phyloP scores from a whole-genome alignment of 305 asterid species.

The Lippia alba region DNA sequence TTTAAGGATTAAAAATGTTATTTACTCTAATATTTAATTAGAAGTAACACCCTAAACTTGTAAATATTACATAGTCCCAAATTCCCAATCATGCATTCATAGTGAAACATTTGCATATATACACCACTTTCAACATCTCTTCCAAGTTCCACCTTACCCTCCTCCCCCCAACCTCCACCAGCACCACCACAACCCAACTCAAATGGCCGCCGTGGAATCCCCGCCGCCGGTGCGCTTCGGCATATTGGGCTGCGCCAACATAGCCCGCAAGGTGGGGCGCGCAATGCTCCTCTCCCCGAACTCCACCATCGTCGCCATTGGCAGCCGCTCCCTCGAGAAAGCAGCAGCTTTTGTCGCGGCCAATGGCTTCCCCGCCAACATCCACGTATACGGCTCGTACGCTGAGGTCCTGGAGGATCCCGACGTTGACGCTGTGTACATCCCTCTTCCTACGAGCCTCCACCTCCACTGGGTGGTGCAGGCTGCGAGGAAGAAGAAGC shows the following conservation, averaged over 20 bases:
- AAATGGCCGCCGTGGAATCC: slow-evolving; percentile 36
- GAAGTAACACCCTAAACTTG: too few species aligned
- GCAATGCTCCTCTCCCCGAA: slow-evolving; percentile 51
- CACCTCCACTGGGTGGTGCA: slow-evolving; percentile 49
- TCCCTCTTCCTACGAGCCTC: slow-evolving; percentile 52
- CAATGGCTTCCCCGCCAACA: slow-evolving; percentile 44
- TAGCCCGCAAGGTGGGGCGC: slow-evolving; percentile 52
- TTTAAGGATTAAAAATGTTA: too few species aligned
- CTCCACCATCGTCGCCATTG: slow-evolving; percentile 52
- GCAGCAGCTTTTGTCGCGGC: slow-evolving; percentile 44
- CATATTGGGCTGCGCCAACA: slow-evolving; percentile 50
- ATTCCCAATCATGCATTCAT: too few species aligned
- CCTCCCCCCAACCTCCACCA: neutral
- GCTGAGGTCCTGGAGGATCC: slow-evolving; percentile 47
- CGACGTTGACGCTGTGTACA: slow-evolving; percentile 50
- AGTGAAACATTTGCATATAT: too few species aligned
- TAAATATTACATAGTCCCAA: too few species aligned
- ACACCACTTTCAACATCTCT: neutral
- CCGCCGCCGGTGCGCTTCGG: slow-evolving; percentile 45
- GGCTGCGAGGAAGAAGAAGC: slow-evolving; percentile 51
- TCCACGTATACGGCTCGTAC: slow-evolving; percentile 45
- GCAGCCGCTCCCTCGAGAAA: slow-evolving; percentile 53
- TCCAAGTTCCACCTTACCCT: neutral
- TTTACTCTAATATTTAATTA: too few species aligned
- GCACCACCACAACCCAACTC: neutral